These are phyloP conservation scores for Boletus edulis DNA, from an alignment of 768 basidiomycete species.

Conservation along the genomic window DNA sequence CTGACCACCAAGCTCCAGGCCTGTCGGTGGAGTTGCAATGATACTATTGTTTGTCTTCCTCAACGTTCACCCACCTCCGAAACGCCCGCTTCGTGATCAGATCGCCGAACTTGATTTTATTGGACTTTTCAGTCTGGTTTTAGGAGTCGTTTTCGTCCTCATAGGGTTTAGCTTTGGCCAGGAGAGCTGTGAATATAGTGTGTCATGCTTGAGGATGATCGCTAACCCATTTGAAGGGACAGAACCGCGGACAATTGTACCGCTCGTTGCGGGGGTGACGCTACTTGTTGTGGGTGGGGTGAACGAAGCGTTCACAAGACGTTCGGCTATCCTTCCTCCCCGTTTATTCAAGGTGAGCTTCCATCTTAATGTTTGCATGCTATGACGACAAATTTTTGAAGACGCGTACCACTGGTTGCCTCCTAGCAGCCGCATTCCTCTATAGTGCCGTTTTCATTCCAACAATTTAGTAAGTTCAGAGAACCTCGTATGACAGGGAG, in stretches of 20 bases:
- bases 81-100: constrained; percentile 56
- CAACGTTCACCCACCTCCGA: constrained; percentile 68
- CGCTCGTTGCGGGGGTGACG: constrained; percentile 53
- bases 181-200: constrained; percentile 49
- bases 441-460: constrained; percentile 63
- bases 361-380: neutral
- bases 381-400: constrained; percentile 18
- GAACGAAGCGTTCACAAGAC: constrained; percentile 59
- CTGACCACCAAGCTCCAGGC: constrained; percentile 37
- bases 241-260: constrained; percentile 51
- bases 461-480: constrained; percentile 27
- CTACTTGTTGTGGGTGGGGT: constrained; percentile 49
- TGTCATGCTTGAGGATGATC: neutral
- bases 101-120: constrained; percentile 64
- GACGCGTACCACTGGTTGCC: constrained; percentile 66
- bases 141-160: constrained; percentile 61
- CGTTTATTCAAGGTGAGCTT: constrained; percentile 61
- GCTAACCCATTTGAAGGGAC: constrained; percentile 42
- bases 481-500: neutral
- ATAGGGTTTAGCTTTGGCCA: constrained; percentile 72
- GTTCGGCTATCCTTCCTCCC: constrained; percentile 71
- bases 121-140: constrained; percentile 48
- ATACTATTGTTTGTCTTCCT: constrained; percentile 66
- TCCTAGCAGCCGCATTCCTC: constrained; percentile 57
- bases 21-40: constrained; percentile 65